A percentile compares a stretch with the other conserved stretches of the same genome.
Conservation (phyloP, 331 rosid genomes). For the Pyrus hybrid region DNA sequence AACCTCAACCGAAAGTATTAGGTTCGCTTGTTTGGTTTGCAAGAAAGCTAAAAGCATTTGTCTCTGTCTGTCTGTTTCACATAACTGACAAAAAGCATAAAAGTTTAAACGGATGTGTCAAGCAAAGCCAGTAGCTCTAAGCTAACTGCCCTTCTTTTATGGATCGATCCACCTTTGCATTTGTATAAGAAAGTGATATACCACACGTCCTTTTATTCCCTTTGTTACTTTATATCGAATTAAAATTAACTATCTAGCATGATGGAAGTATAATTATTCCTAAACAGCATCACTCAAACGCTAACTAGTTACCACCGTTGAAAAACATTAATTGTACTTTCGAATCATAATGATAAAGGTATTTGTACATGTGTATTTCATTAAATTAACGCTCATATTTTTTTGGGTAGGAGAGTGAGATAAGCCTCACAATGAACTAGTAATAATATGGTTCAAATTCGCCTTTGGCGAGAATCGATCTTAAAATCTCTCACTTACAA, state of each 20-base stretch:
- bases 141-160: constrained; percentile 18
- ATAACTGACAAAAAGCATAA: constrained; percentile 7
- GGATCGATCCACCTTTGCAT: constrained; percentile 9
- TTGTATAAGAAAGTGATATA: neutral
- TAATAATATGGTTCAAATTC: too few relatives aligned
- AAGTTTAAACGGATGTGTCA: constrained; percentile 10
- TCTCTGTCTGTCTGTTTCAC: constrained; percentile 18
- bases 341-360: neutral
- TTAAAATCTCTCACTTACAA: too few relatives aligned
- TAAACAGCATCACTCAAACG: too few relatives aligned
- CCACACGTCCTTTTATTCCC: neutral
- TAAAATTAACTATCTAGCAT: neutral
- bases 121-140: constrained; percentile 5
- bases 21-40: constrained; percentile 28
- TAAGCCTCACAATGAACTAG: too few relatives aligned
- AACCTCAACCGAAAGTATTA: constrained; percentile 26
- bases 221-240: neutral
- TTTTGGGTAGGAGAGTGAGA: too few relatives aligned
- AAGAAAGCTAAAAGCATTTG: constrained; percentile 20
- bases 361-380: neutral
- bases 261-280: neutral
- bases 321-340: neutral
- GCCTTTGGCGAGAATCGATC: too few relatives aligned
- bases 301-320: too few relatives aligned
- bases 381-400: too few relatives aligned